These are phyloP conservation scores for Suhomyces kilbournensis DNA, from an alignment of 805 yeast genomes.

Conservation along the genomic window DNA sequence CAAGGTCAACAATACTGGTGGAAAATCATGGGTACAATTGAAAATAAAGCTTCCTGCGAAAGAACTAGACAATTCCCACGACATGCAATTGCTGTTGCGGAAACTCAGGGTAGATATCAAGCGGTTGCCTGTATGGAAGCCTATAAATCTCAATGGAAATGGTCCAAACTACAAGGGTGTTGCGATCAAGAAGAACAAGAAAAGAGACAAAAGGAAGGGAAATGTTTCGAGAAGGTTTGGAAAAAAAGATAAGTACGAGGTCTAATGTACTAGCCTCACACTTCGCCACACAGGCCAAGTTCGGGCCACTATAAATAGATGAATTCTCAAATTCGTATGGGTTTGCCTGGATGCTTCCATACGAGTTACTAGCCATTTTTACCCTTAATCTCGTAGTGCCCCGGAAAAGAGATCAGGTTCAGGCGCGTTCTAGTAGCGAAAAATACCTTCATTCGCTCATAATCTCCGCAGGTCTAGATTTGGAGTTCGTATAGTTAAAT, in stretches of 20 bases:
- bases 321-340: background rate
- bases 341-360: too few species aligned
- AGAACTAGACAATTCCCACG: background rate
- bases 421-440: background rate
- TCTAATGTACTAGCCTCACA: background rate
- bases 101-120: slow-evolving; percentile 26
- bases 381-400: background rate
- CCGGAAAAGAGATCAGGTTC: background rate
- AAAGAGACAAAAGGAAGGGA: slow-evolving; percentile 1
- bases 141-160: slow-evolving; percentile 14
- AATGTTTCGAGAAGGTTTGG: slow-evolving; percentile 13
- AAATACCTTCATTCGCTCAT: background rate
- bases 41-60: slow-evolving; percentile 17
- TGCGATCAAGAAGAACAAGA: background rate
- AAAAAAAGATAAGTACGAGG: background rate
- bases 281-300: background rate
- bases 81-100: background rate
- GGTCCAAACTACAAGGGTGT: slow-evolving; percentile 1
- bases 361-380: background rate
- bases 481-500: background rate
- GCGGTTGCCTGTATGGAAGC: slow-evolving; percentile 26
- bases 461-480: background rate
- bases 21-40: slow-evolving; percentile 25
- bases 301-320: background rate
- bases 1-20: slow-evolving; percentile 23